These are phyloP conservation scores for Rhynchosporium agropyri DNA, from an alignment of 2,329 filamentous ascomycete species.

Conservation along the genomic window DNA sequence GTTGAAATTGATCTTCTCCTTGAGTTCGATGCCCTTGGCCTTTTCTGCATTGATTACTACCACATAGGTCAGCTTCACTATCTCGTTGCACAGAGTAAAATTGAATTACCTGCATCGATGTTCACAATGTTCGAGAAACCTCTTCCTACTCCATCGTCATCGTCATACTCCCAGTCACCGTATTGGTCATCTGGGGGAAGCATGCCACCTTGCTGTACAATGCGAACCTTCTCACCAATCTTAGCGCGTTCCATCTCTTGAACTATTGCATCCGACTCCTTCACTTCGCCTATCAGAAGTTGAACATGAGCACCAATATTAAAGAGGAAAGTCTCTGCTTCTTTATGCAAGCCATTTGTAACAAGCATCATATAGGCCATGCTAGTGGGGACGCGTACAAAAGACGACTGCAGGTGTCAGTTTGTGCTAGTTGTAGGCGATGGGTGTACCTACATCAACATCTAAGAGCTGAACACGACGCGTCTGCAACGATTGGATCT, in stretches of 20 bases:
- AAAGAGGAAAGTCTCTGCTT: neutral
- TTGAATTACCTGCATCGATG: neutral
- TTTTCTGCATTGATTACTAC: neutral
- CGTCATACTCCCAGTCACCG: neutral
- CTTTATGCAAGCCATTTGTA: neutral
- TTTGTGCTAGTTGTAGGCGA: neutral
- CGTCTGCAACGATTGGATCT: neutral
- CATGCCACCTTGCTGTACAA: conserved; percentile 8
- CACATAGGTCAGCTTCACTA: neutral
- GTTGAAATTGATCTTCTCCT: neutral
- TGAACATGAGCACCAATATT: neutral
- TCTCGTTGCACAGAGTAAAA: neutral
- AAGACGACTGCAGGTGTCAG: neutral
- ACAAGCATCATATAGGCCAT: neutral
- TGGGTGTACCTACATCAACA: neutral
- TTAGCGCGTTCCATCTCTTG: neutral
- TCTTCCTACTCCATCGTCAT: neutral
- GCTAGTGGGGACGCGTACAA: neutral
- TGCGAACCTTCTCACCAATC: neutral
- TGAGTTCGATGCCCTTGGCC: neutral
- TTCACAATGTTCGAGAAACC: neutral
- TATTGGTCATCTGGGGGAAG: neutral
- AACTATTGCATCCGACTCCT: neutral
- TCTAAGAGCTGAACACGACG: neutral
- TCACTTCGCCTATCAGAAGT: neutral